Evolutionary conservation across 2,329 filamentous ascomycete species (phyloP).

Genomic region (Colletotrichum cuscutae): DNA sequence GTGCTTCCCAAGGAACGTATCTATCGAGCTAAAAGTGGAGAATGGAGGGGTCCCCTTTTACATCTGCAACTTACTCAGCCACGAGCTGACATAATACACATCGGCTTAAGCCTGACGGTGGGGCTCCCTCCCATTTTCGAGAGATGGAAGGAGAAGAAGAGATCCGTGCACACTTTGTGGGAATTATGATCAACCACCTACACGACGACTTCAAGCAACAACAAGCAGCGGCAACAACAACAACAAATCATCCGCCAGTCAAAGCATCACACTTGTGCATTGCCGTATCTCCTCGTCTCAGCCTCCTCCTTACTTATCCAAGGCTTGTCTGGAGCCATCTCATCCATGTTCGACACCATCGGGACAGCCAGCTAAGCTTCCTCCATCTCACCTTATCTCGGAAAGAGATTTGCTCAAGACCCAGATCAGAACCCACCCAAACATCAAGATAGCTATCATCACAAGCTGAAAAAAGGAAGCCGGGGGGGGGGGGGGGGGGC

Average conservation of each 20-base stretch:
- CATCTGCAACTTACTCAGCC: conserved; percentile 6
- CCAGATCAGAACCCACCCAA: not conserved
- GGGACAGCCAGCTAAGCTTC: not conserved
- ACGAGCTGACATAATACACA: conserved; percentile 10
- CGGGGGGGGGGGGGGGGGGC: not conserved
- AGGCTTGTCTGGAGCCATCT: not conserved
- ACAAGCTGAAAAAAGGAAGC: conserved; percentile 1
- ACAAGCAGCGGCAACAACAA: too few species aligned
- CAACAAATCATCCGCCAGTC: not conserved
- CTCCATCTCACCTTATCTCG: not conserved
- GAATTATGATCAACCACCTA: not conserved
- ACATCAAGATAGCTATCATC: not conserved
- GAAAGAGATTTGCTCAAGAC: not conserved
- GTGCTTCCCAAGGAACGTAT: not conserved
- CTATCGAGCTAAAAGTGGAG: not conserved
- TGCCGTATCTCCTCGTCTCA: not conserved
- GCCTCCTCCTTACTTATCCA: not conserved
- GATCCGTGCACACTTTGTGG: not conserved
- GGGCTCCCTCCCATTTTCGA: not conserved
- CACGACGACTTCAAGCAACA: too few species aligned
- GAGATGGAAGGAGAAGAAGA: not conserved
- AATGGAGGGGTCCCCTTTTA: not conserved
- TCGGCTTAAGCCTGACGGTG: not conserved
- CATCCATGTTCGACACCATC: conserved; percentile 1
- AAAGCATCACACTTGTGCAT: not conserved